Evolutionary conservation across 805 yeast species (phyloP), one percentile per base, ranked within the genome.

Genomic region (Metschnikowia kofuensis): DNA sequence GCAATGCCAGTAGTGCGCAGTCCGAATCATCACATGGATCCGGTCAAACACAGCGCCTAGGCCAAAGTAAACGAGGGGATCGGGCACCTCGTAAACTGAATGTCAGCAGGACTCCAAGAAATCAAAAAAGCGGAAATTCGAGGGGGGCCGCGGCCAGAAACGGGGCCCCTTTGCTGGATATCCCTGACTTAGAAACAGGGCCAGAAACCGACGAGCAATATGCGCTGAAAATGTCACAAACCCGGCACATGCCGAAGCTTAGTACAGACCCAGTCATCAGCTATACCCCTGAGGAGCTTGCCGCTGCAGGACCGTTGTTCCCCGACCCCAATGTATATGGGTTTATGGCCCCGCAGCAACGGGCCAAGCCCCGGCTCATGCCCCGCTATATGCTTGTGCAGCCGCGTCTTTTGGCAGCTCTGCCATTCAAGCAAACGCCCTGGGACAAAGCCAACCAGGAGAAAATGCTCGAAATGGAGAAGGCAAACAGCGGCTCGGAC

Each of bases 401-500:
- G 48, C 65, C 74, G 2, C 55, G 76, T 40, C 57, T 68, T 16
- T 55, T 74, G 26, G 58, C 52, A 21, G 67, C 74, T 0, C 70
- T 72, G 0, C 57, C 57, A 0, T 69, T 71, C 45, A 44, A 42
- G 2, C 76, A 66, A 34, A 67, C 77, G 61, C 71, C 69, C 2
- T 91, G 96, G 96, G 97, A 91, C 59, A 64, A 66, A 30, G 64
- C 72, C n/a, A 91, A 89, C 62, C 97, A 91, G 61, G 65, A 67
- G 31, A 72, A 70, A 50, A 78, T 90, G 84, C 55, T 66, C 2
- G 62, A 68, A 14, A 63, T 84, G 61, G 92, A 85, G 56, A 53
- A 58, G 5, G 62, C 61, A 11, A 65, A 63, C 39, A 62, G 56
- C 11, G 74, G 80, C 0, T 70, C 74, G 2, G 95, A 89, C 61